Evolutionary conservation across 2,329 filamentous ascomycete genomes (phyloP).

Genomic region (Colletotrichum somersetense): DNA sequence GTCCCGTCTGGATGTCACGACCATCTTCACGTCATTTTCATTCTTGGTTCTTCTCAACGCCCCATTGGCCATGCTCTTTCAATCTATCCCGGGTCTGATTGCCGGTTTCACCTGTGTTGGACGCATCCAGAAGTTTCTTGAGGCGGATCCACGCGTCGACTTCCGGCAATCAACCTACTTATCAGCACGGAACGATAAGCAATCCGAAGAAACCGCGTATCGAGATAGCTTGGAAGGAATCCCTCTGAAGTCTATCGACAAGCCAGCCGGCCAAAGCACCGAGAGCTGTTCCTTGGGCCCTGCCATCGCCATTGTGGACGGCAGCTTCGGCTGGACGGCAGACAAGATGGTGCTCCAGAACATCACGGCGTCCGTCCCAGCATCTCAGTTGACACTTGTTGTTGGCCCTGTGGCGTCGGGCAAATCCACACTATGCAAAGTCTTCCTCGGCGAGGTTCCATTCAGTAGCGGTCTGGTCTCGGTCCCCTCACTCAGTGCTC

Average conservation of each 20-base stretch:
- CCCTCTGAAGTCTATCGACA: conserved; percentile 1
- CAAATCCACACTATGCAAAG: conserved; percentile 57
- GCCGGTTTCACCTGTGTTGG: conserved; percentile 50
- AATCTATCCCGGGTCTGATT: conserved; percentile 50
- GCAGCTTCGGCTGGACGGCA: conserved; percentile 51
- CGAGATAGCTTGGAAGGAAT: conserved; percentile 24
- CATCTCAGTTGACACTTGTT: conserved; percentile 52
- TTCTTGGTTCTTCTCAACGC: conserved; percentile 51
- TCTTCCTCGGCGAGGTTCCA: conserved; percentile 50
- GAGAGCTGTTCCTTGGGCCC: background rate
- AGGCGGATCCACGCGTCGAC: conserved; percentile 45
- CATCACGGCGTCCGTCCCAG: conserved; percentile 51
- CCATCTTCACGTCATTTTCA: conserved; percentile 50
- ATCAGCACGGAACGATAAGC: conserved; percentile 4
- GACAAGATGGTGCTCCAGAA: conserved; percentile 47
- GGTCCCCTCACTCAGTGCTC: conserved; percentile 34
- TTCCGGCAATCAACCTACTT: conserved; percentile 42
- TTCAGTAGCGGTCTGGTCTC: conserved; percentile 43
- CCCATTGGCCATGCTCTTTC: conserved; percentile 51
- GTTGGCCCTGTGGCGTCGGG: conserved; percentile 57
- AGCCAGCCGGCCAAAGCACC: background rate
- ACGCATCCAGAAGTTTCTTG: conserved; percentile 55
- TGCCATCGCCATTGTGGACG: conserved; percentile 39
- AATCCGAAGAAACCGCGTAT: conserved; percentile 40
- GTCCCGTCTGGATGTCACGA: conserved; percentile 44